Conservation (phyloP, 495 filamentous ascomycete species). For the Talaromyces ruber region DNA sequence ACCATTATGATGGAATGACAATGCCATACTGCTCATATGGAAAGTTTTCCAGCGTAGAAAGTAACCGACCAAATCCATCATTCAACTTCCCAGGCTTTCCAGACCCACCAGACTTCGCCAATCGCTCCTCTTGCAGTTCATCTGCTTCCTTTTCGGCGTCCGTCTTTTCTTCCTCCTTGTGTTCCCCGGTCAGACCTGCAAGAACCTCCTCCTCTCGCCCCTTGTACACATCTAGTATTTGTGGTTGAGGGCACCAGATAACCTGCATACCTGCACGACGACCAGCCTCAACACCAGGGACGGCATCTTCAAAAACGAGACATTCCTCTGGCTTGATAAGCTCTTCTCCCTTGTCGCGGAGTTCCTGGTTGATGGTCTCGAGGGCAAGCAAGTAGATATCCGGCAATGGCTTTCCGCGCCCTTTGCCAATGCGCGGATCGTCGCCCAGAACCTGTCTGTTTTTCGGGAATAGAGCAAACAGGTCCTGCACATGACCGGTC, state of each 20-base stretch:
- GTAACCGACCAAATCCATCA: conserved; percentile 67
- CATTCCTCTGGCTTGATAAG: conserved; percentile 79
- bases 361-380: conserved; percentile 67
- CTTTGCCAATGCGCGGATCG: conserved; percentile 68
- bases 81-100: conserved; percentile 41
- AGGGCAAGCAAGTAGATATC: conserved; percentile 92
- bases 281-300: conserved; percentile 87
- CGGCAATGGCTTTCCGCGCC: conserved; percentile 84
- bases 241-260: conserved; percentile 84
- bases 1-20: conserved; percentile 10
- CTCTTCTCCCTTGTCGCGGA: conserved; percentile 48
- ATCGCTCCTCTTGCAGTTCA: conserved; percentile 24
- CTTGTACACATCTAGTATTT: conserved; percentile 62
- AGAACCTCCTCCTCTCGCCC: conserved; percentile 77
- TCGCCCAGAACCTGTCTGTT: conserved; percentile 74
- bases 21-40: conserved; percentile 69
- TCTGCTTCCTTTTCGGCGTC: conserved; percentile 34
- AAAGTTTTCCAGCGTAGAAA: conserved; percentile 57
- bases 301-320: conserved; percentile 92
- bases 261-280: conserved; percentile 92
- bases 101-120: conserved; percentile 31
- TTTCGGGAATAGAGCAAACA: conserved; percentile 66
- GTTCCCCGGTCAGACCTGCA: conserved; percentile 67
- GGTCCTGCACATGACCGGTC: conserved; percentile 58
- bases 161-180: conserved; percentile 46